Conservation (phyloP, 495 filamentous ascomycete genomes). For the Aeminium ludgeri region DNA sequence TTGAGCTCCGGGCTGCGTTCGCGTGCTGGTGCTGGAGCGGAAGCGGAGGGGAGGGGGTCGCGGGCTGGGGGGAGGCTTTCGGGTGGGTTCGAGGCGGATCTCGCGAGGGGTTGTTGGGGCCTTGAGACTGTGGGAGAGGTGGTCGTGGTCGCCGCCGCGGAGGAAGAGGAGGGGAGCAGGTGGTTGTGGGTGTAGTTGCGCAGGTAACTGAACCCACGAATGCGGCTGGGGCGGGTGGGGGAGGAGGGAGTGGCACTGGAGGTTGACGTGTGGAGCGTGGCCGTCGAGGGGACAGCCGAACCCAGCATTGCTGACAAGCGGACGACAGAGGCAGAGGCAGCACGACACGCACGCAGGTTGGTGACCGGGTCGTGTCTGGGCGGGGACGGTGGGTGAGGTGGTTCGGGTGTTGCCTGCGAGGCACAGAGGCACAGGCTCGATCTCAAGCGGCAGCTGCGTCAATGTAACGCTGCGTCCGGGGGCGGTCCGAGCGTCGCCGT, state of each 20-base stretch:
- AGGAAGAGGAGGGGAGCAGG: constrained; percentile 34
- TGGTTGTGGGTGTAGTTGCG: constrained; percentile 54
- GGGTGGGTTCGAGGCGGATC: constrained; percentile 4
- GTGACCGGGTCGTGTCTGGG: no score
- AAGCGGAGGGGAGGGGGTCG: not conserved
- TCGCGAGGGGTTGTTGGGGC: no score
- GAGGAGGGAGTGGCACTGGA: constrained; percentile 30
- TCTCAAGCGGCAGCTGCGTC: no score
- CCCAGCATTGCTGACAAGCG: constrained; percentile 35
- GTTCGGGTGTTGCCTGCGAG: no score
- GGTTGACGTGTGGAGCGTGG: constrained; percentile 29
- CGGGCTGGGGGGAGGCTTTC: constrained; percentile 1
- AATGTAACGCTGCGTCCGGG: no score
- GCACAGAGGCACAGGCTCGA: no score
- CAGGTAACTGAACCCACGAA: constrained; percentile 59
- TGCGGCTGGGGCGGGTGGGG: constrained; percentile 39
- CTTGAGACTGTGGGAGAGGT: no score
- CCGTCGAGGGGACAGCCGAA: constrained; percentile 30
- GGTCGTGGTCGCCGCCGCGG: no score
- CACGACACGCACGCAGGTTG: not conserved
- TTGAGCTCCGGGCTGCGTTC: not conserved
- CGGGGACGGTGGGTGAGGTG: no score
- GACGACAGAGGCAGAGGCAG: not conserved
- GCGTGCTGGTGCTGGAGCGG: not conserved
- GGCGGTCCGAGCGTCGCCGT: no score